Percentiles rank a stretch among this genome's conserved stretches.
Evolutionary conservation across 2,329 filamentous ascomycete genomes (phyloP).

Genomic region (Rutstroemia sp.): DNA sequence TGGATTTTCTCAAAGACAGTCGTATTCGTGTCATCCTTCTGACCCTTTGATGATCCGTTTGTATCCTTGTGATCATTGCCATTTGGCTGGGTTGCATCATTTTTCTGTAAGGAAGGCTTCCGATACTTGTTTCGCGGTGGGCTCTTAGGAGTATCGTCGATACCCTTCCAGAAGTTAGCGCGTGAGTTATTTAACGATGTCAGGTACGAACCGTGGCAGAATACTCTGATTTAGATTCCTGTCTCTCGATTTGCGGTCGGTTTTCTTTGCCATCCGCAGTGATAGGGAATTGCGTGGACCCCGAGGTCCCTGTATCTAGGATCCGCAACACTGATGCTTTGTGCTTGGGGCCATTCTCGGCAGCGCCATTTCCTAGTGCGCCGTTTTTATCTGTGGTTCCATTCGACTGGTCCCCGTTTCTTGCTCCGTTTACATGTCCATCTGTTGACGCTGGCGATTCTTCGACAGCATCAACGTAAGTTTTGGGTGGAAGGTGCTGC

Average conservation of each 20-base stretch:
- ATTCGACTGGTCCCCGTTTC: background rate
- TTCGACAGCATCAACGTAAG: constrained; percentile 32
- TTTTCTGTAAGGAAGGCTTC: constrained; percentile 21
- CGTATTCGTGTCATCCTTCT: constrained; percentile 5
- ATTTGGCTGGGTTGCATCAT: constrained; percentile 12
- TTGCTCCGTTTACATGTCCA: constrained; percentile 4
- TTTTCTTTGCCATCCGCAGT: constrained; percentile 10
- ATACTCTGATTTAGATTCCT: constrained; percentile 24
- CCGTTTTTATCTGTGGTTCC: constrained; percentile 6
- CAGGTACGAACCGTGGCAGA: constrained; percentile 20
- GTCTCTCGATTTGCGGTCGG: constrained; percentile 17
- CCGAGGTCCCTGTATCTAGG: constrained; percentile 17
- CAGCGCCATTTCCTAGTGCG: constrained; percentile 8
- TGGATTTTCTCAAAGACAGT: constrained; percentile 21
- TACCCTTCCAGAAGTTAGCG: constrained; percentile 17
- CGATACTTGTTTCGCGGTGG: constrained; percentile 22
- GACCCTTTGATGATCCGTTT: background rate
- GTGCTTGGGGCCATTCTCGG: constrained; percentile 1
- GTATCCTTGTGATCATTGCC: constrained; percentile 6
- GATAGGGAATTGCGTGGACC: constrained; percentile 8
- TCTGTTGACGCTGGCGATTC: constrained; percentile 12
- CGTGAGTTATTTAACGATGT: constrained; percentile 7
- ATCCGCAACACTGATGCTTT: constrained; percentile 24
- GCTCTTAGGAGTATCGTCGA: constrained; percentile 24
- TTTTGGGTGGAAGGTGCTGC: constrained; percentile 31